Evolutionary conservation across 345 rosid species (phyloP).

Genomic region (Viola odorata): DNA sequence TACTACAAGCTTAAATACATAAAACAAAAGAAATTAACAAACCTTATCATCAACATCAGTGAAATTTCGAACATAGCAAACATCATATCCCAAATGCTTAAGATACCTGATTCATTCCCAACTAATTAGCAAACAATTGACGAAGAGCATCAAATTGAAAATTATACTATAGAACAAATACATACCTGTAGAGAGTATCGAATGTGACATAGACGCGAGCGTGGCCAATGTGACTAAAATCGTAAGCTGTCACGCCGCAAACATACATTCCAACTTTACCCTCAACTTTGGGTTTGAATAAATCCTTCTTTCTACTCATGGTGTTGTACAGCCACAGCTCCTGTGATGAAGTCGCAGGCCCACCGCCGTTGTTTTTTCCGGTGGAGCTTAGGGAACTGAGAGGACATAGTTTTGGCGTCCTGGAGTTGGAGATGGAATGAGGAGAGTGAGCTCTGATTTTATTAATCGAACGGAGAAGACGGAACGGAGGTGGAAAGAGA

Average conservation of each 20-base stretch:
- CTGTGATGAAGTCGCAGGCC: conserved; percentile 15
- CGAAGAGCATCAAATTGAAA: not conserved
- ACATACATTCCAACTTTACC: conserved; percentile 93
- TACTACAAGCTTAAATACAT: no score
- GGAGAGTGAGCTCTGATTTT: conserved; percentile 1
- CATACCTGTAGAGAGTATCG: conserved; percentile 79
- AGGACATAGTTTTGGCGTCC: conserved; percentile 26
- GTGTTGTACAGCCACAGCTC: conserved; percentile 83
- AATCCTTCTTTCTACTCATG: conserved; percentile 69
- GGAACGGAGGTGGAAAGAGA: conserved; percentile 25
- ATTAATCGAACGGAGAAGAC: conserved; percentile 2
- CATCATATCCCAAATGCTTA: conserved; percentile 85
- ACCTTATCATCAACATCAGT: conserved; percentile 99
- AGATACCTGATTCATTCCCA: conserved; percentile 82
- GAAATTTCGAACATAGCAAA: conserved; percentile 82
- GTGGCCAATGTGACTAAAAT: conserved; percentile 91
- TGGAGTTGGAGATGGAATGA: conserved; percentile 5
- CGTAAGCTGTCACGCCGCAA: conserved; percentile 95
- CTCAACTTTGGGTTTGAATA: conserved; percentile 66
- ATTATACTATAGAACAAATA: not conserved
- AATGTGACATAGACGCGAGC: conserved; percentile 93
- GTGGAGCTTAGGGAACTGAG: conserved; percentile 31
- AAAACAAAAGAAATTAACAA: conserved; percentile 10
- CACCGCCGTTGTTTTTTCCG: conserved; percentile 9
- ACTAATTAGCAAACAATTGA: conserved; percentile 10